Evolutionary conservation across 257 asterid genomes (phyloP).

Genomic region (Solanum pinnatisectum): DNA sequence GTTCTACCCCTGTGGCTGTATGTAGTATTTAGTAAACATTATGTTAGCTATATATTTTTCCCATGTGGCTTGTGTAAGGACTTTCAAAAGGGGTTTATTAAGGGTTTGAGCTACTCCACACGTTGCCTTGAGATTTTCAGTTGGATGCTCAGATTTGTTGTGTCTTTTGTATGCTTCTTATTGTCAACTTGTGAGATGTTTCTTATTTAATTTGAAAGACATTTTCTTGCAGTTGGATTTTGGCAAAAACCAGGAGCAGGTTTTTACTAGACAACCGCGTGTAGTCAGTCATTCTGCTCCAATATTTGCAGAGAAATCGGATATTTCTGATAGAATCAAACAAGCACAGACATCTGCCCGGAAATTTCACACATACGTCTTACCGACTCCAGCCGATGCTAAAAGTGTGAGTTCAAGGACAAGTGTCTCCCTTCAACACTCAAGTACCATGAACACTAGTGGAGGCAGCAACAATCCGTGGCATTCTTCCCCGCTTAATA

Average conservation of each 20-base stretch:
- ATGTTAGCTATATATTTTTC: background rate
- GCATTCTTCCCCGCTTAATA: slow-evolving; percentile 82
- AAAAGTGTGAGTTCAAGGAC: slow-evolving; percentile 40
- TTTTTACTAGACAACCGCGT: slow-evolving; percentile 31
- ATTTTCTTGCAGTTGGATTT: slow-evolving; percentile 21
- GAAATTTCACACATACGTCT: slow-evolving; percentile 58
- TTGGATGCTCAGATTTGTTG: background rate
- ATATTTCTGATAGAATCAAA: slow-evolving; percentile 46
- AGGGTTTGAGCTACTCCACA: background rate
- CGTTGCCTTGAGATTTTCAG: background rate
- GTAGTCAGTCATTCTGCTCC: slow-evolving; percentile 84
- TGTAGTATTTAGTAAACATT: background rate
- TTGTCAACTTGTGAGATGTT: background rate
- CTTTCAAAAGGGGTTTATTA: background rate
- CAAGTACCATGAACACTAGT: slow-evolving; percentile 18
- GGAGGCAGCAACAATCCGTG: slow-evolving; percentile 49
- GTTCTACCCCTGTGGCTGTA: background rate
- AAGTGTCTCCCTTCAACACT: slow-evolving; percentile 22
- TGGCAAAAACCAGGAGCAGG: slow-evolving; percentile 48
- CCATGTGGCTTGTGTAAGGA: background rate
- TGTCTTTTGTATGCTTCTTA: background rate
- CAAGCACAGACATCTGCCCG: slow-evolving; percentile 39
- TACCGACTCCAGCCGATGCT: slow-evolving; percentile 91
- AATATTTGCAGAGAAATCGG: slow-evolving; percentile 71
- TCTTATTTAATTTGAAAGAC: background rate